Conservation (phyloP, 495 filamentous ascomycete genomes). For the Penicillium diatomitis region DNA sequence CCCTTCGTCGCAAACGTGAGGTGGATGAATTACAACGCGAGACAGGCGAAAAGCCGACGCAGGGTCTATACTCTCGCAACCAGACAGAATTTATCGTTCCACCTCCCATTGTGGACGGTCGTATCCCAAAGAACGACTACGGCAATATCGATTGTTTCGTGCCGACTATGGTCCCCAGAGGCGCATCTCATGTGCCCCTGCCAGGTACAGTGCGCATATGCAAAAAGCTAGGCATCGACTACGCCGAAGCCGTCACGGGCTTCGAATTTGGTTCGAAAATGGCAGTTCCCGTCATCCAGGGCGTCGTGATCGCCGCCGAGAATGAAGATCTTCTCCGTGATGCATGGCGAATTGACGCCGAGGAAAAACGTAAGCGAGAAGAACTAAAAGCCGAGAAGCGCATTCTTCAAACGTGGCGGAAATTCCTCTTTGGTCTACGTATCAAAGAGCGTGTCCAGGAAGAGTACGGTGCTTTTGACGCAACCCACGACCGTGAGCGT, state of each 20-base stretch:
- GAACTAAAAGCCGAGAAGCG: conserved; percentile 70
- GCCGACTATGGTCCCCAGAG: conserved; percentile 81
- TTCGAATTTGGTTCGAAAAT: conserved; percentile 94
- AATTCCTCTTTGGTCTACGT: conserved; percentile 73
- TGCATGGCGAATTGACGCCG: conserved; percentile 74
- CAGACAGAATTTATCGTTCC: conserved; percentile 89
- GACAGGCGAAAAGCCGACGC: conserved; percentile 73
- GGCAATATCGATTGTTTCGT: conserved; percentile 97
- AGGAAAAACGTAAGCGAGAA: conserved; percentile 67
- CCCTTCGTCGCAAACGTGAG: conserved; percentile 77
- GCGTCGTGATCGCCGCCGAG: conserved; percentile 79
- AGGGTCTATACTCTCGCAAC: conserved; percentile 74
- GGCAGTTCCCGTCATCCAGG: conserved; percentile 84
- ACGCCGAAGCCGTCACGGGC: conserved; percentile 88
- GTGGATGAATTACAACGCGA: conserved; percentile 72
- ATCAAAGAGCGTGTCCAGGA: conserved; percentile 69
- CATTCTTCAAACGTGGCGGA: conserved; percentile 72
- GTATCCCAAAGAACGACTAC: conserved; percentile 89
- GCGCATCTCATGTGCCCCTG: conserved; percentile 73
- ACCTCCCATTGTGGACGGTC: conserved; percentile 75
- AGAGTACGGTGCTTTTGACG: conserved; percentile 62
- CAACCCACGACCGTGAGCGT: conserved; percentile 21
- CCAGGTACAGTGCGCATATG: conserved; percentile 70
- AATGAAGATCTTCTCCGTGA: conserved; percentile 66
- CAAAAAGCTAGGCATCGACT: conserved; percentile 75